Base-by-base conservation (phyloP, 176 grass and related monocot species). In the Eremochloa ophiuroides region DNA sequence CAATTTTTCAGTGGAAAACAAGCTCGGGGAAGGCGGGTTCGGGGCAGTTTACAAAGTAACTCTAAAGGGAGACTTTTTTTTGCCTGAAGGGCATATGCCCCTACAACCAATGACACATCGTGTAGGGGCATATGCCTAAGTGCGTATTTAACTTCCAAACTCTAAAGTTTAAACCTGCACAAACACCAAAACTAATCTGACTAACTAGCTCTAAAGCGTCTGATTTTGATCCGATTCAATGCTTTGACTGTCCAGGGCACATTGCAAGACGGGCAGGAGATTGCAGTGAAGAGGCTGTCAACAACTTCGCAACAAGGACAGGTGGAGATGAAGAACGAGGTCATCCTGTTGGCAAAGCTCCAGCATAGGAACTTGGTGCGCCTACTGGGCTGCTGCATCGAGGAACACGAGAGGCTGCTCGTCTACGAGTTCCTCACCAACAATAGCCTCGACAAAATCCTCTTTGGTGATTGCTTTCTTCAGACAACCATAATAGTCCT, bases 281-380 rank as follows among this genome's bases (percentile, higher is more conserved):
- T 90, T 50, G 91, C 91, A 12, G 91, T 90, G 53, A 93, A 93
- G 60, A 88, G 91, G 25, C n/a, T 90, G 12, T 76, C 85, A 20
- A 10, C 20, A 28, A 66, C 48, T 28, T 93, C 92, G 0, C 27
- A 48, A 16, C 85, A 91, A 53, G 92, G 88, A 13, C 44, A 25
- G 0, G 13, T 39, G 7, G 73, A 93, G 37, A 66, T 90, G 38
- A 84, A 26, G 71, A 93, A 85, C 56, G 91, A 93, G 82, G 62
- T 93, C 0, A 61, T 47, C 23, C 34, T 93, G 3, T 55, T 90
- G 2, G 91, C 78, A 5, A 93, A 93, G 78, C 91, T 93, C 8
- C 88, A 88, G 66, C 91, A 90, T 63, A 90, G 40, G 62, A 90
- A 93, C 27, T 44, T 93, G n/a, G 92, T 88, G 29, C 66, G 74